Conservation (phyloP, 768 basidiomycete species). For the Lactifluus echinatus region DNA sequence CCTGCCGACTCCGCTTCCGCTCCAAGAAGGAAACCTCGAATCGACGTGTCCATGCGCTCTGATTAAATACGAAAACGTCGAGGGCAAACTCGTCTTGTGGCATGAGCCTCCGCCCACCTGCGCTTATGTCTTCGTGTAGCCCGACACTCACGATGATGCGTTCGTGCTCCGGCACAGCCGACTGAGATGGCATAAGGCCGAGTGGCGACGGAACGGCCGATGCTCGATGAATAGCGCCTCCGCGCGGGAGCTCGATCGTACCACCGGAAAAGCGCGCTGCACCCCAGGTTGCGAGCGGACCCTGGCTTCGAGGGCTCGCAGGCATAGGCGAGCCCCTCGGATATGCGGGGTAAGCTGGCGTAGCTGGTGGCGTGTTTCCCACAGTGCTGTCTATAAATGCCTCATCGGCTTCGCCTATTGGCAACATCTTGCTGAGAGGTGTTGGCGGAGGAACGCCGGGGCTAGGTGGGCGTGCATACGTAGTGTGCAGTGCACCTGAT, state of each 20-base stretch:
- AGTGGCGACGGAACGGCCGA: constrained; percentile 30
- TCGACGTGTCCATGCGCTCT: constrained; percentile 61
- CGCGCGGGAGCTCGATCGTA: constrained; percentile 60
- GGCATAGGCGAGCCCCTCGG: constrained; percentile 40
- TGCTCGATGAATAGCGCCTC: constrained; percentile 34
- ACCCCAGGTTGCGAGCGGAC: constrained; percentile 43
- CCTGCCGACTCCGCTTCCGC: constrained; percentile 35
- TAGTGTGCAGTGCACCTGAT: constrained; percentile 9
- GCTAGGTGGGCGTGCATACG: constrained; percentile 16
- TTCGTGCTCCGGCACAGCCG: constrained; percentile 37
- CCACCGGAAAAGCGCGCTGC: constrained; percentile 41
- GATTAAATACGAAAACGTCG: constrained; percentile 85
- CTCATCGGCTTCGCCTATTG: constrained; percentile 17
- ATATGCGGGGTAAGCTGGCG: constrained; percentile 69
- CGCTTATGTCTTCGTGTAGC: constrained; percentile 24
- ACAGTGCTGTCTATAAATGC: constrained; percentile 13
- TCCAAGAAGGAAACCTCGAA: constrained; percentile 71
- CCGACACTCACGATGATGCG: constrained; percentile 67
- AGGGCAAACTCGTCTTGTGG: constrained; percentile 69
- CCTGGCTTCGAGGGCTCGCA: constrained; percentile 44
- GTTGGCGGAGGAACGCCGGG: constrained; percentile 19
- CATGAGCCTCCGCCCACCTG: constrained; percentile 41
- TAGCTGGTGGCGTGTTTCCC: constrained; percentile 33
- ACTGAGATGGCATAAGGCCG: constrained; percentile 44
- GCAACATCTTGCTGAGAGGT: constrained; percentile 12